These are phyloP conservation scores for Ensete glaucum DNA, from an alignment of 176 grass and related monocot genomes.

Conservation along the genomic window DNA sequence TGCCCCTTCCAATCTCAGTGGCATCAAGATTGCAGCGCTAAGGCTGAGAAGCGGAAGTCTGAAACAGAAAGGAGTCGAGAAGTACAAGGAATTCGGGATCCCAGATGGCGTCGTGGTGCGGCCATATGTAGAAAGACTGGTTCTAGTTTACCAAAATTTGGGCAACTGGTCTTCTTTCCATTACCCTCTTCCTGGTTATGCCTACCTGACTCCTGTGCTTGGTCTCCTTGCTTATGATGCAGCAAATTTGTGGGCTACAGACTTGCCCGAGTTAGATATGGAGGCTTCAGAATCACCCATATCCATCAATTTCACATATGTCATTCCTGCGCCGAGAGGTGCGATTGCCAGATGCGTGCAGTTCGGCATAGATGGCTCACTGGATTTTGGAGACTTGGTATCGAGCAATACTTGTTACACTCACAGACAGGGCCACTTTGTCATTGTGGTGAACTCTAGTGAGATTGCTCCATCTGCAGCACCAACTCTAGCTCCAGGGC, in stretches of 20 bases:
- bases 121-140: slow-evolving; percentile 60
- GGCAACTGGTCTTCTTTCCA: slow-evolving; percentile 36
- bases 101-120: slow-evolving; percentile 54
- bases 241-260: slow-evolving; percentile 41
- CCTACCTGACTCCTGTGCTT: slow-evolving; percentile 71
- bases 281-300: slow-evolving; percentile 33
- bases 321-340: slow-evolving; percentile 16
- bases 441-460: slow-evolving; percentile 72
- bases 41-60: slow-evolving; percentile 87
- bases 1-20: slow-evolving; percentile 47
- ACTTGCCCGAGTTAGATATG: slow-evolving; percentile 42
- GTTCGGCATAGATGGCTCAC: slow-evolving; percentile 47
- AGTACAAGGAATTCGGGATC: slow-evolving; percentile 51
- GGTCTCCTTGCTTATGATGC: slow-evolving; percentile 72
- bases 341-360: slow-evolving; percentile 43
- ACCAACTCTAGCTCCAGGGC: slow-evolving; percentile 18
- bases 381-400: slow-evolving; percentile 49
- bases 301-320: slow-evolving; percentile 38
- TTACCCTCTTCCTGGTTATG: slow-evolving; percentile 66
- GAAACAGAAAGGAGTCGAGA: slow-evolving; percentile 26
- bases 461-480: slow-evolving; percentile 37
- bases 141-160: slow-evolving; percentile 76
- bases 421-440: slow-evolving; percentile 57
- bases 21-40: slow-evolving; percentile 43
- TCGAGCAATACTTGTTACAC: slow-evolving; percentile 32